These are phyloP conservation scores for Phytophthora hibernalis DNA, from an alignment of 352 stramenopile species.

Conservation along the genomic window DNA sequence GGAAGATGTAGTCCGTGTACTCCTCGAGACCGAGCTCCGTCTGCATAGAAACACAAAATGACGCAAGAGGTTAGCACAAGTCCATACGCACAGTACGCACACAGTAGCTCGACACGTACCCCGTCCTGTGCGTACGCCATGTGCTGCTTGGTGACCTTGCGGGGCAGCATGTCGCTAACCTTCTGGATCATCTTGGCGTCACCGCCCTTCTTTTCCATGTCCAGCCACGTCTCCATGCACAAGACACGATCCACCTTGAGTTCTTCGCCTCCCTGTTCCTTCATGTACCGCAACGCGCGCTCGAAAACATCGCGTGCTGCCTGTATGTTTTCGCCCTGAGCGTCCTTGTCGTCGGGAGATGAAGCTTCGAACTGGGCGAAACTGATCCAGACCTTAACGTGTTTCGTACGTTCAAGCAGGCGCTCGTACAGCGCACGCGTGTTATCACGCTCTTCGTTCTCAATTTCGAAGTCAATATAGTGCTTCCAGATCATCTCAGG, in stretches of 20 bases:
- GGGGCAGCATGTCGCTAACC: conserved; percentile 94
- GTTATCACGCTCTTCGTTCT: conserved; percentile 80
- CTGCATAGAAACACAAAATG: conserved; percentile 31
- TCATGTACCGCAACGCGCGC: conserved; percentile 92
- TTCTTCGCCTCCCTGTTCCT: conserved; percentile 75
- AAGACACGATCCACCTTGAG: conserved; percentile 96
- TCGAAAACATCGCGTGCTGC: conserved; percentile 91
- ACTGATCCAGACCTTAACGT: conserved; percentile 97
- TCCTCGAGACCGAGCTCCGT: conserved; percentile 95
- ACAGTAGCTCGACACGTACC: conserved; percentile 47
- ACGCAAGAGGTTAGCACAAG: conserved; percentile 28
- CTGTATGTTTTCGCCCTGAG: conserved; percentile 55
- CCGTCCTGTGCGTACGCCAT: conserved; percentile 93
- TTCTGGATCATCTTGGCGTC: conserved; percentile 80
- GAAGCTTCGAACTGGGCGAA: conserved; percentile 91
- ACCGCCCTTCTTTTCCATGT: conserved; percentile 89
- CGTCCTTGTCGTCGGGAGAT: conserved; percentile 27
- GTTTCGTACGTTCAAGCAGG: conserved; percentile 96
- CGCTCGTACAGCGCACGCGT: conserved; percentile 95
- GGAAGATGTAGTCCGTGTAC: conserved; percentile 99
- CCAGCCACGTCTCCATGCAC: conserved; percentile 97
- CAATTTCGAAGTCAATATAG: conserved; percentile 99
- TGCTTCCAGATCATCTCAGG: conserved; percentile 99
- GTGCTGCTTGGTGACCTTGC: conserved; percentile 96
- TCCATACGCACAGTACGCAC: conserved; percentile 11